A percentile compares a stretch with the other conserved stretches of the same genome.
phyloP scores from a whole-genome alignment of 768 basidiomycete genomes.

The Lactarius tabidus region DNA sequence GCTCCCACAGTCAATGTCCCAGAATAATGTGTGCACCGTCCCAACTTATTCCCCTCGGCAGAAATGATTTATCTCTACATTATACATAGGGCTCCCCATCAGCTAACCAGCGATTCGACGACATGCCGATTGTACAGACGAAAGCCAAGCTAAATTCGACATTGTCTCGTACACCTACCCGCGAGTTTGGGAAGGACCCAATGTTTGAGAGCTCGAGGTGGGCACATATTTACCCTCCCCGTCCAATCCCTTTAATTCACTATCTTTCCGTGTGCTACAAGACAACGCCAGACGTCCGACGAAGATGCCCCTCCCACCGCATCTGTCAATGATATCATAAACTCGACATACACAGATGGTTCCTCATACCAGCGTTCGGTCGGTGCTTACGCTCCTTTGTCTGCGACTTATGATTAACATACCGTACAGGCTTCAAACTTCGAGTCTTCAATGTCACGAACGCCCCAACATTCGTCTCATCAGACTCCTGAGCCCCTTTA shows the following conservation, averaged over 20 bases:
- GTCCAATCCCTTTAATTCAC: not conserved
- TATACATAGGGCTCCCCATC: slow-evolving; percentile 39
- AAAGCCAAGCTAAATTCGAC: slow-evolving; percentile 78
- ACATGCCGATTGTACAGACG: slow-evolving; percentile 69
- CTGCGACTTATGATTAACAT: not conserved
- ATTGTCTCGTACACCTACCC: slow-evolving; percentile 56
- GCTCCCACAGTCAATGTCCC: slow-evolving; percentile 51
- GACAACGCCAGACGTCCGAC: slow-evolving; percentile 20
- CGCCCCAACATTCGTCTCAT: slow-evolving; percentile 23
- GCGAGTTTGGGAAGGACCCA: slow-evolving; percentile 79
- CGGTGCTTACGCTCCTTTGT: slow-evolving; percentile 22
- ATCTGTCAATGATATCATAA: slow-evolving; percentile 73
- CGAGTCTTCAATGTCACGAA: slow-evolving; percentile 34
- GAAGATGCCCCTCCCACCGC: slow-evolving; percentile 77
- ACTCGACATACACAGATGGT: slow-evolving; percentile 46
- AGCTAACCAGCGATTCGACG: slow-evolving; percentile 61
- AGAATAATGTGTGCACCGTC: slow-evolving; percentile 45
- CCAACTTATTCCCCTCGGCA: not conserved
- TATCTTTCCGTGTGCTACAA: slow-evolving; percentile 8
- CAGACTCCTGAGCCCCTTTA: slow-evolving; percentile 45
- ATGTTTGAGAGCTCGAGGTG: slow-evolving; percentile 77
- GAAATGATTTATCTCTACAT: not conserved
- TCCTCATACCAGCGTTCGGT: slow-evolving; percentile 43
- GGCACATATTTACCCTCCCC: slow-evolving; percentile 27
- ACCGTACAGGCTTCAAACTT: slow-evolving; percentile 37